Conservation (phyloP, 129 eudicot species). For the Flaveria sonorensis region DNA sequence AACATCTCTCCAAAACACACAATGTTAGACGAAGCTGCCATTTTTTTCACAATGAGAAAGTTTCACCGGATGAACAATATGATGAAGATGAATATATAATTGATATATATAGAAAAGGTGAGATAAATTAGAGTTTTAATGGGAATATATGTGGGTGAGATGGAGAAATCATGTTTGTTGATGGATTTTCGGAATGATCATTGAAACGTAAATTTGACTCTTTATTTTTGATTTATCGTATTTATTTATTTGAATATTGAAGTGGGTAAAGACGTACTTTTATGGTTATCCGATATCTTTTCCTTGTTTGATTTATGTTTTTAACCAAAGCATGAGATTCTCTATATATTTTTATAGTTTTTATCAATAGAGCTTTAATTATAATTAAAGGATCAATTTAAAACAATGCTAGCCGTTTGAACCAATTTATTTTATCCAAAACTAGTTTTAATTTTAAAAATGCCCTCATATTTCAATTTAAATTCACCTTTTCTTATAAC, state of each 20-base stretch:
- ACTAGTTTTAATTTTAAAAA: too few relatives aligned
- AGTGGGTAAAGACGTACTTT: not conserved
- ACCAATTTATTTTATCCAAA: too few relatives aligned
- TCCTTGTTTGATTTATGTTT: not conserved
- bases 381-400: not conserved
- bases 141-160: slow-evolving; percentile 36
- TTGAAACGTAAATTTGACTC: slow-evolving; percentile 44
- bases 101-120: slow-evolving; percentile 9
- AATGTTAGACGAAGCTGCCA: slow-evolving; percentile 44
- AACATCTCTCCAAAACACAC: slow-evolving; percentile 83
- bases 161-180: slow-evolving; percentile 45
- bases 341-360: not conserved
- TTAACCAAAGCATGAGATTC: not conserved
- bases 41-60: slow-evolving; percentile 19
- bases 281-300: slow-evolving; percentile 1
- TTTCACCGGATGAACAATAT: slow-evolving; percentile 5
- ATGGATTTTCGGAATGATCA: slow-evolving; percentile 35
- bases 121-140: slow-evolving; percentile 26
- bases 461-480: too few relatives aligned
- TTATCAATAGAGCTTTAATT: not conserved
- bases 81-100: not conserved
- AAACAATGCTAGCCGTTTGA: not conserved
- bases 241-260: not conserved
- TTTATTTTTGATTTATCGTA: slow-evolving; percentile 16
- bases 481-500: too few relatives aligned